Conservation (phyloP, 129 eudicot species). For the Centrapalus pauciflorus region DNA sequence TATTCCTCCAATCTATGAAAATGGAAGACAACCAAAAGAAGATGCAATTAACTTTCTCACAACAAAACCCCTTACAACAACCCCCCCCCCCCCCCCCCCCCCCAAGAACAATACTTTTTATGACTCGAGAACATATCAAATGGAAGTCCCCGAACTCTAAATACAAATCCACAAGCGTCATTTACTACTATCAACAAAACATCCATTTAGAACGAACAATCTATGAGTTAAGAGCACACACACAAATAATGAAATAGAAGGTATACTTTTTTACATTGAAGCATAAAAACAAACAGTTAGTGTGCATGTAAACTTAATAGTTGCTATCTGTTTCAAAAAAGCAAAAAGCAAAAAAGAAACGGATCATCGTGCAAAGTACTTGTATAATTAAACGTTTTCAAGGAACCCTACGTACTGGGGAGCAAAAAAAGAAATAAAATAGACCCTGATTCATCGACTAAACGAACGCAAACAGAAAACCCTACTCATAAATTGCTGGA, state of each 20-base stretch:
- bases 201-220: neutral
- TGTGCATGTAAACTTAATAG: slow-evolving; percentile 14
- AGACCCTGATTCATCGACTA: slow-evolving; percentile 5
- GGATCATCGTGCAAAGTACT: neutral
- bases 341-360: neutral
- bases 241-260: slow-evolving; percentile 1
- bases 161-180: neutral
- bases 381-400: slow-evolving; percentile 1
- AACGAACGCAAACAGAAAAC: slow-evolving; percentile 7
- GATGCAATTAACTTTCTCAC: neutral
- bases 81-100: too few relatives aligned
- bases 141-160: neutral
- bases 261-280: slow-evolving; percentile 2
- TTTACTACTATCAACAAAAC: neutral
- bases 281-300: slow-evolving; percentile 24
- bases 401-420: slow-evolving; percentile 20
- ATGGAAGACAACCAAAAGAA: neutral
- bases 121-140: neutral
- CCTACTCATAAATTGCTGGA: slow-evolving; percentile 4
- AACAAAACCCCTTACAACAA: neutral
- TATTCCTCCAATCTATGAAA: slow-evolving; percentile 7
- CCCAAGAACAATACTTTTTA: neutral
- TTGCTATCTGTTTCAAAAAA: neutral
- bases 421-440: neutral
- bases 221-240: slow-evolving; percentile 1